phyloP scores from a whole-genome alignment of 352 stramenopile species.

The Phytophthora quininea region DNA sequence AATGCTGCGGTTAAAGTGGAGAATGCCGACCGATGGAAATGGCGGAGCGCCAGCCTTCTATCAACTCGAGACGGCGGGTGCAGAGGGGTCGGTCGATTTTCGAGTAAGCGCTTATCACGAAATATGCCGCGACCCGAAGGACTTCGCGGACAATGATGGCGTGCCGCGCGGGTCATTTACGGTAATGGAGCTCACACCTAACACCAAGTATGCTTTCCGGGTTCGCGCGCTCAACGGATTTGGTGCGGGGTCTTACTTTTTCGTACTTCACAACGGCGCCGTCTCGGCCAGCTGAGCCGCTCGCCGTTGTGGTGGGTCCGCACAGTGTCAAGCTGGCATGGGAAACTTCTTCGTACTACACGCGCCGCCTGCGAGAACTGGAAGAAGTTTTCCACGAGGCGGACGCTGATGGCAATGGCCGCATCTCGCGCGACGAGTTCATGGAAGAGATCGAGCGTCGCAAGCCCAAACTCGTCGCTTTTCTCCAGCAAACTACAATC shows the following conservation, averaged over 20 bases:
- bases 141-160: conserved; percentile 82
- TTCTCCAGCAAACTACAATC: conserved; percentile 68
- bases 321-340: conserved; percentile 83
- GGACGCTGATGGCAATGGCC: conserved; percentile 72
- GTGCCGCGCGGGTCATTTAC: conserved; percentile 81
- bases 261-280: conserved; percentile 87
- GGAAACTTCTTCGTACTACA: conserved; percentile 76
- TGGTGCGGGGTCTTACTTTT: conserved; percentile 86
- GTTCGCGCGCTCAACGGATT: conserved; percentile 92
- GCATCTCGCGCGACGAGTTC: conserved; percentile 84
- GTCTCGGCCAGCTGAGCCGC: conserved; percentile 62
- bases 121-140: conserved; percentile 87
- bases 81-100: conserved; percentile 70
- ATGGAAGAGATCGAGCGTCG: conserved; percentile 86
- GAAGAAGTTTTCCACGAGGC: conserved; percentile 83
- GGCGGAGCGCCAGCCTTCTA: conserved; percentile 83
- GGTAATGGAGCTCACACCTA: conserved; percentile 68
- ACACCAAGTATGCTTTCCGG: conserved; percentile 91
- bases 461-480: conserved; percentile 75
- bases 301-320: conserved; percentile 63
- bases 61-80: conserved; percentile 79
- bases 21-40: conserved; percentile 58
- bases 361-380: conserved; percentile 71
- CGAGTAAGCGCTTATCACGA: conserved; percentile 78
- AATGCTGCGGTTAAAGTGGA: conserved; percentile 70